phyloP scores from a whole-genome alignment of 2,329 filamentous ascomycete genomes.

The Zarea fungicola region DNA sequence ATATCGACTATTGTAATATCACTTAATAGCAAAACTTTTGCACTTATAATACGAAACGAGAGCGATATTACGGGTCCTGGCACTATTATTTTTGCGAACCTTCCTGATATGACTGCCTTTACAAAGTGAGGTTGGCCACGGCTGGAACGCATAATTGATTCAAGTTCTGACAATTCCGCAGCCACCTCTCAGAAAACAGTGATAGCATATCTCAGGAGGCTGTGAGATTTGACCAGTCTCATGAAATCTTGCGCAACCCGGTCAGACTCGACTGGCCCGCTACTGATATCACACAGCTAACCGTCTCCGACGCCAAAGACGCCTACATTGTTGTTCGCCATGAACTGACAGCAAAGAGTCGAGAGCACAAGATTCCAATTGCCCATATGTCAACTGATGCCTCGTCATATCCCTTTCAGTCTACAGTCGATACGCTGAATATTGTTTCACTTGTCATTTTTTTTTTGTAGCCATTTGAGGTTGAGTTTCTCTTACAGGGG shows the following conservation, averaged over 20 bases:
- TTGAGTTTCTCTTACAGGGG: neutral
- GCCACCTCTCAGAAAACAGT: neutral
- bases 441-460: slow-evolving; percentile 18
- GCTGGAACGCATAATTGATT: no score
- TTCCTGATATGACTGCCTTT: neutral
- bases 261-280: slow-evolving; percentile 19
- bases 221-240: neutral
- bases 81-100: neutral
- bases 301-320: slow-evolving; percentile 15
- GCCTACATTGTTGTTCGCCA: slow-evolving; percentile 19
- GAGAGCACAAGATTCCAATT: slow-evolving; percentile 21
- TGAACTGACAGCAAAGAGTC: slow-evolving; percentile 16
- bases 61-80: neutral
- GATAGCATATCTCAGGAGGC: neutral
- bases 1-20: slow-evolving; percentile 18
- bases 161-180: no score
- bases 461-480: no score
- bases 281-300: slow-evolving; percentile 18
- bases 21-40: slow-evolving; percentile 17
- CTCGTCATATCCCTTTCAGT: neutral
- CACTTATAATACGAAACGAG: slow-evolving; percentile 18
- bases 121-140: slow-evolving; percentile 2
- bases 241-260: neutral
- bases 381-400: slow-evolving; percentile 17
- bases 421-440: slow-evolving; percentile 13